Conservation (phyloP, 1,284 basidiomycete species). For the Ceratobasidium sp. region DNA sequence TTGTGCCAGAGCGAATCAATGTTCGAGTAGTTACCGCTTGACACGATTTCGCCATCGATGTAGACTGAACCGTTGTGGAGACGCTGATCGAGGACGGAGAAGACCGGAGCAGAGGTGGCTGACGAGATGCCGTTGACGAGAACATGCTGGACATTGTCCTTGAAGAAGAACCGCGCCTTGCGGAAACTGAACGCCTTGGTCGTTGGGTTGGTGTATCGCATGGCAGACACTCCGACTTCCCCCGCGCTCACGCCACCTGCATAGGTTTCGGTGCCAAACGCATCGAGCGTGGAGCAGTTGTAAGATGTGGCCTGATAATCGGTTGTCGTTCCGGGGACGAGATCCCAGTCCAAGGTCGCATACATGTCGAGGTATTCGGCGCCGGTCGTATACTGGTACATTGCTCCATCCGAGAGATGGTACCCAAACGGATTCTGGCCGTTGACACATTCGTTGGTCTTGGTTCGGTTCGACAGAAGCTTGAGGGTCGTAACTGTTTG, state of each 20-base stretch:
- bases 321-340: constrained; percentile 70
- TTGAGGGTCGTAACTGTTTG: constrained; percentile 66
- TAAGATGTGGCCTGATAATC: constrained; percentile 63
- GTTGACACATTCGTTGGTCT: constrained; percentile 70
- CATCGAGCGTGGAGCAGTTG: constrained; percentile 52
- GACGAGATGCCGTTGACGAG: constrained; percentile 62
- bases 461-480: constrained; percentile 67
- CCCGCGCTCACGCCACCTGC: constrained; percentile 59
- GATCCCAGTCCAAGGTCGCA: constrained; percentile 74
- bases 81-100: constrained; percentile 70
- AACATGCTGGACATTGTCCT: constrained; percentile 65
- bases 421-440: constrained; percentile 68
- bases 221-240: constrained; percentile 39
- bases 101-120: constrained; percentile 56
- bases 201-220: constrained; percentile 55
- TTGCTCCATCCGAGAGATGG: constrained; percentile 68
- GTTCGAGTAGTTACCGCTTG: constrained; percentile 49
- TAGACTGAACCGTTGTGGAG: constrained; percentile 54
- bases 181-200: constrained; percentile 64
- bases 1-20: constrained; percentile 63
- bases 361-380: constrained; percentile 72
- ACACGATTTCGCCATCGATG: constrained; percentile 52
- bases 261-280: constrained; percentile 59
- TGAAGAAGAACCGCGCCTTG: constrained; percentile 76
- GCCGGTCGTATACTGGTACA: constrained; percentile 67